Percentiles rank a stretch among this genome's conserved stretches.
Conservation (phyloP, 2,329 filamentous ascomycete species). For the Claviceps arundinis region DNA sequence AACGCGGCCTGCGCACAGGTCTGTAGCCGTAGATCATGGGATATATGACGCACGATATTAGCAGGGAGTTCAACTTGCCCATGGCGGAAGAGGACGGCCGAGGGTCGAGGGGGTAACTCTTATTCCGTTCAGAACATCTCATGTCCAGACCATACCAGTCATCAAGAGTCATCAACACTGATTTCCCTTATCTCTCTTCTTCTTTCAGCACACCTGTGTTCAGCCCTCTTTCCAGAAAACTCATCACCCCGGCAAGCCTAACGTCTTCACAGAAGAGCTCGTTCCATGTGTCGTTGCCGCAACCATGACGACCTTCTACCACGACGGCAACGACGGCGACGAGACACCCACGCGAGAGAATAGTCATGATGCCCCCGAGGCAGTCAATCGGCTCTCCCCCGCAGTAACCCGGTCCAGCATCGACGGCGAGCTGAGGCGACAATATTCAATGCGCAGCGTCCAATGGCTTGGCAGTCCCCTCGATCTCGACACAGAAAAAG, state of each 20-base stretch:
- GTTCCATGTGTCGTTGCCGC: background rate
- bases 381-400: background rate
- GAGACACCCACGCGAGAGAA: background rate
- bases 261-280: background rate
- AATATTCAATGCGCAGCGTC: background rate
- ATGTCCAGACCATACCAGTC: no score
- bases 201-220: no score
- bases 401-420: background rate
- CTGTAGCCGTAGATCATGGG: no score
- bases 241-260: background rate
- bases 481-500: background rate
- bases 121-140: no score
- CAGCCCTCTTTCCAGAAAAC: no score
- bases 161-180: no score
- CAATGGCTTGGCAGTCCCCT: background rate
- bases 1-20: no score
- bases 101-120: background rate
- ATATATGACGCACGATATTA: background rate
- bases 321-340: background rate
- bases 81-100: background rate
- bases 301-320: background rate
- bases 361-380: slow-evolving; percentile 2
- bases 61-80: background rate
- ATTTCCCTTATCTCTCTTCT: no score
- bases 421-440: background rate